phyloP scores from a whole-genome alignment of 1,284 basidiomycete species.

The Termitomyces sp. region DNA sequence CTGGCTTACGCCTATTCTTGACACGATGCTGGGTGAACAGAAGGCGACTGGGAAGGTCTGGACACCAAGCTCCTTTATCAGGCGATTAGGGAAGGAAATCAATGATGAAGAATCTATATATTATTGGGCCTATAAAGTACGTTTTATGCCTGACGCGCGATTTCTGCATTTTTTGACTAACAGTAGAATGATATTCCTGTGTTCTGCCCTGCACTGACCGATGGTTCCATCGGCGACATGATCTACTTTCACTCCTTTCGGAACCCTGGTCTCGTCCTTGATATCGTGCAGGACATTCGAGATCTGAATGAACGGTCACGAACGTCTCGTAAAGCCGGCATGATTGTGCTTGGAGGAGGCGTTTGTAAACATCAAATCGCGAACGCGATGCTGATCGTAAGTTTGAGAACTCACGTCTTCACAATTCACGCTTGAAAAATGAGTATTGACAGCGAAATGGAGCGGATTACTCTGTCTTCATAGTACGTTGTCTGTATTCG shows the following conservation, averaged over 20 bases:
- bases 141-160: slow-evolving; percentile 27
- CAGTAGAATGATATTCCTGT: slow-evolving; percentile 93
- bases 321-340: slow-evolving; percentile 89
- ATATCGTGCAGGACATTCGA: slow-evolving; percentile 95
- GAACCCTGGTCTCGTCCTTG: slow-evolving; percentile 82
- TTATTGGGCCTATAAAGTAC: slow-evolving; percentile 98
- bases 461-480: slow-evolving; percentile 96
- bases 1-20: slow-evolving; percentile 94
- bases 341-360: slow-evolving; percentile 97
- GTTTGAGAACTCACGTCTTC: background rate
- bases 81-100: slow-evolving; percentile 91
- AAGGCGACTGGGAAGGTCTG: slow-evolving; percentile 69
- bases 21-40: slow-evolving; percentile 90
- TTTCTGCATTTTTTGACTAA: background rate
- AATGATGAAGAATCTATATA: slow-evolving; percentile 96
- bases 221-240: slow-evolving; percentile 98
- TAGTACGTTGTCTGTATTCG: slow-evolving; percentile 46
- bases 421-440: slow-evolving; percentile 9
- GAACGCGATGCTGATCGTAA: slow-evolving; percentile 97
- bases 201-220: slow-evolving; percentile 97
- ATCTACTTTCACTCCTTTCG: slow-evolving; percentile 98
- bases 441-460: slow-evolving; percentile 75
- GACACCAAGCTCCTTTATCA: slow-evolving; percentile 94
- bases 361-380: slow-evolving; percentile 99
- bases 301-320: slow-evolving; percentile 88